Conservation (phyloP, 2,329 filamentous ascomycete genomes). For the Penicillium sp. region DNA sequence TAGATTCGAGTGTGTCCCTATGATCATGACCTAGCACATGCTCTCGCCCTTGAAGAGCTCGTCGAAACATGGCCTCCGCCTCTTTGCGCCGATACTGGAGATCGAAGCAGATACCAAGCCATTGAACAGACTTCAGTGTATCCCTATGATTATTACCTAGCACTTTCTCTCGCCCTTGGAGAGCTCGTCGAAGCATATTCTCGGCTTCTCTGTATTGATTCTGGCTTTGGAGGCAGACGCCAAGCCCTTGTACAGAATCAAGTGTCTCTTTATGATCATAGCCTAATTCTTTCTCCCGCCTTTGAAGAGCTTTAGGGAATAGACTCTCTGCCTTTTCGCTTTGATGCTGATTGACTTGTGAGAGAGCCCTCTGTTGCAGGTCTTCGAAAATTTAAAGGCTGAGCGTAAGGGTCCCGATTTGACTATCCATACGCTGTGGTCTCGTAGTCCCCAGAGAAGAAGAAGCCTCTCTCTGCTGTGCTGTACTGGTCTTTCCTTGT, state of each 20-base stretch:
- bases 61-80: not conserved
- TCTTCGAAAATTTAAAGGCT: not conserved
- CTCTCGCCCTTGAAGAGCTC: not conserved
- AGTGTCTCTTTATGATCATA: not conserved
- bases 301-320: not conserved
- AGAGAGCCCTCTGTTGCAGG: not conserved
- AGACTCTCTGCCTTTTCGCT: not conserved
- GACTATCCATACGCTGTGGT: not conserved
- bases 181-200: not conserved
- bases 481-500: not conserved
- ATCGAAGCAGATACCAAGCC: no score
- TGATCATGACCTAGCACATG: not conserved
- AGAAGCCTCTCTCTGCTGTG: not conserved
- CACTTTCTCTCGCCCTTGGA: not conserved
- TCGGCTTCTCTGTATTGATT: not conserved
- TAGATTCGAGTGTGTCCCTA: not conserved
- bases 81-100: not conserved
- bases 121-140: not conserved
- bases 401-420: not conserved
- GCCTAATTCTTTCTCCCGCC: not conserved
- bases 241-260: not conserved
- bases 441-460: not conserved
- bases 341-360: not conserved
- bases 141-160: not conserved
- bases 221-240: not conserved